Evolutionary conservation across 768 basidiomycete species (phyloP), one percentile per base, ranked within the genome.

Genomic region (Psilocybe tampanensis): DNA sequence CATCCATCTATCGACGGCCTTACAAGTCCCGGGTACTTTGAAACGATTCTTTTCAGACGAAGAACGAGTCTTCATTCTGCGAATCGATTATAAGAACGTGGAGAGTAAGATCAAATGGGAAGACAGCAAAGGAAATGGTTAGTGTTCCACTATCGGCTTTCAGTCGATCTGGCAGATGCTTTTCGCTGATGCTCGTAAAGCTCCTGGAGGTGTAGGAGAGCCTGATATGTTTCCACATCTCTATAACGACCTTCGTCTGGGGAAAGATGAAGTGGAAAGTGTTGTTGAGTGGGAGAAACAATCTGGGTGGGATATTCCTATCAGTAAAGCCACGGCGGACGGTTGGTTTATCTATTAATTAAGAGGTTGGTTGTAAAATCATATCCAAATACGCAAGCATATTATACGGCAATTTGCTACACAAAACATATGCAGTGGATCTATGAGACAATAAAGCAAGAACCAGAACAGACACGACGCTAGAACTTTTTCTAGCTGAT

Each of bases 1-100:
- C 61, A 74, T 86, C 58, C 84, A 86, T 60, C 72, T 86, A 21
- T 85, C 82, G 19, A 84, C 83, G 1, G 72, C 81, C 7, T n/a
- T 60, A 6, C 85, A 86, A 63, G 60, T 84, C 8, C 72, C 72
- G 4, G 73, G 74, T 5, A 85, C 84, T 1, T 64, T 85, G 19
- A 66, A 66, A 24, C 72, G 63, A 48, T 85, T 84, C 64, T 86
- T 84, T 64, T 44, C 54, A 1, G 60, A 74, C 12, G 71, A 80
- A 34, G 62, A 71, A 2, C 64, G 47, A 0, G 71, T 85, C 2
- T 76, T 73, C 47, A 67, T 85, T 12, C 64, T 84, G 9, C 76
- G 77, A 9, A 67, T 86, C 41, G 60, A 63, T 1, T 85, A 82
- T 48, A 66, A 60, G 0, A 63, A 59, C 1, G 70, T 85, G 9